These are phyloP conservation scores for Pythium sukuiense DNA, from an alignment of 352 stramenopile genomes.

Conservation along the genomic window DNA sequence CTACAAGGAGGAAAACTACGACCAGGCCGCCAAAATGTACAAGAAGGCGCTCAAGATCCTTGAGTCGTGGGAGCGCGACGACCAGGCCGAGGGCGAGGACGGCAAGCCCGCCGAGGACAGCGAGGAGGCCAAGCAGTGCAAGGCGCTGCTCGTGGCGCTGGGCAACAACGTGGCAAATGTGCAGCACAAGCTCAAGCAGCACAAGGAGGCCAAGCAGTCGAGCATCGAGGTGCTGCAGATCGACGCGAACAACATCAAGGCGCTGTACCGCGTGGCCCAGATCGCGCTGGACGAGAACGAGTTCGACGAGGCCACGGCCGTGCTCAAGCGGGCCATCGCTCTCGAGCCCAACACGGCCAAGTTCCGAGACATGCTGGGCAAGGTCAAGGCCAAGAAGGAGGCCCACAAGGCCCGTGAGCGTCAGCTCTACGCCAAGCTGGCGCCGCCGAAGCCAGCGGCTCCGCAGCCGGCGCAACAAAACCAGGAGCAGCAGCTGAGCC, in stretches of 20 bases:
- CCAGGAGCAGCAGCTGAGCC: slow-evolving; percentile 17
- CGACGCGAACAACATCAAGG: slow-evolving; percentile 73
- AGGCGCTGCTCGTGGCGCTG: slow-evolving; percentile 70
- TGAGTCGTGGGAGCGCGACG: slow-evolving; percentile 63
- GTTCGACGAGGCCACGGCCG: slow-evolving; percentile 58
- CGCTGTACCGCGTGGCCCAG: slow-evolving; percentile 73
- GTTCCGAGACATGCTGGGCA: slow-evolving; percentile 57
- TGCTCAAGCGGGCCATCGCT: slow-evolving; percentile 59
- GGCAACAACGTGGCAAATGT: slow-evolving; percentile 87
- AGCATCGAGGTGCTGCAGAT: slow-evolving; percentile 80
- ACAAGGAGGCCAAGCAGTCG: slow-evolving; percentile 73
- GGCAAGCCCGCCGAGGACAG: slow-evolving; percentile 10
- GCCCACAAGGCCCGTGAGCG: slow-evolving; percentile 54
- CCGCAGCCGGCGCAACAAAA: neutral
- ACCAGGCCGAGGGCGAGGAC: slow-evolving; percentile 10
- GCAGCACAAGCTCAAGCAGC: slow-evolving; percentile 72
- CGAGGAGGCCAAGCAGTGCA: slow-evolving; percentile 45
- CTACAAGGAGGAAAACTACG: slow-evolving; percentile 81
- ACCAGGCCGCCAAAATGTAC: slow-evolving; percentile 81
- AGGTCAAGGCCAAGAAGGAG: slow-evolving; percentile 74
- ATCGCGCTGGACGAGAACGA: slow-evolving; percentile 75
- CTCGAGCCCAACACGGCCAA: slow-evolving; percentile 70
- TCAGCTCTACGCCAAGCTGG: slow-evolving; percentile 70
- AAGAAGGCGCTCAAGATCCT: slow-evolving; percentile 82
- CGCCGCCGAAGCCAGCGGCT: slow-evolving; percentile 11